Conservation (phyloP, 108 stramenopile genomes). For the Pelagomonas calceolata region DNA sequence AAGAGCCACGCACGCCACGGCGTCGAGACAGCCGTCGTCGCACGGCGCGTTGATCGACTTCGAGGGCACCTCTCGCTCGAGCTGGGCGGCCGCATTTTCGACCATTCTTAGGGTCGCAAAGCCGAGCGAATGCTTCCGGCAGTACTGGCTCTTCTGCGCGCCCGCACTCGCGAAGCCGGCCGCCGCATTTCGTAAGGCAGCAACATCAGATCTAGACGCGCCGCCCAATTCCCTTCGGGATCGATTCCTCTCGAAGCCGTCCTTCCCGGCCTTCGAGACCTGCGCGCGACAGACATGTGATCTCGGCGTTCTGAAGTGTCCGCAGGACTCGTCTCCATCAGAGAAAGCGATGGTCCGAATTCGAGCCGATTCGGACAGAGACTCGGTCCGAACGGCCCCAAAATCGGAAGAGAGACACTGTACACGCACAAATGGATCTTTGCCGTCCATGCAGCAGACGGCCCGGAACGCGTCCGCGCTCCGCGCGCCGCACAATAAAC, state of each 20-base stretch:
- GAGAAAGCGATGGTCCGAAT: too few species aligned
- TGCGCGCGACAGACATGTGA: too few species aligned
- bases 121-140: neutral
- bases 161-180: neutral
- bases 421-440: neutral
- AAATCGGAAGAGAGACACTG: too few species aligned
- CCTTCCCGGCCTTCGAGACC: neutral
- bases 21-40: neutral
- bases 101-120: neutral
- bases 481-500: neutral
- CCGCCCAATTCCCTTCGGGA: neutral
- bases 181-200: neutral
- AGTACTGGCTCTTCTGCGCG: neutral
- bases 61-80: neutral
- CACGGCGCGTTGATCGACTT: too few species aligned
- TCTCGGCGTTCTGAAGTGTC: too few species aligned
- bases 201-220: neutral
- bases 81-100: neutral
- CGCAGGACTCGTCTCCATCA: too few species aligned
- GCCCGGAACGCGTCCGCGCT: too few species aligned
- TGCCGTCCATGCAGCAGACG: neutral
- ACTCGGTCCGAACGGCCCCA: too few species aligned
- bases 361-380: too few species aligned
- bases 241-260: neutral
- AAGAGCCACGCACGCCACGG: neutral